A percentile compares a stretch with the other conserved stretches of the same genome.
Conservation (phyloP, 1,284 basidiomycete genomes). For the Flammula alnicola region DNA sequence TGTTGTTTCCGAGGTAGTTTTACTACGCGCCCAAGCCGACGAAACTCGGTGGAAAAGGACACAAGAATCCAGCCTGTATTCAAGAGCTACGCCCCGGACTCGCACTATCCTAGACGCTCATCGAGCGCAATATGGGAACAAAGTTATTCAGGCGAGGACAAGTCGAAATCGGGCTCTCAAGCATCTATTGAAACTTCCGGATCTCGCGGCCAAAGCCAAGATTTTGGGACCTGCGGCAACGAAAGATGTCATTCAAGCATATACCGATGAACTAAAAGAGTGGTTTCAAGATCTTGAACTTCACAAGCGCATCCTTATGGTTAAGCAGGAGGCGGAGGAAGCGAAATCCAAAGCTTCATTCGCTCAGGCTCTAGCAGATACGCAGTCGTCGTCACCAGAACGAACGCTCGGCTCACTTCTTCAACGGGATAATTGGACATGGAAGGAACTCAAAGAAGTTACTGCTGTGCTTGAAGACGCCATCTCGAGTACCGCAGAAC, state of each 20-base stretch:
- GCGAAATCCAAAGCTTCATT: conserved; percentile 16
- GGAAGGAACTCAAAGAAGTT: conserved; percentile 23
- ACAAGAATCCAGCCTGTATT: conserved; percentile 33
- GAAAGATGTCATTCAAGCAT: conserved; percentile 29
- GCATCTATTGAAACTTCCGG: conserved; percentile 30
- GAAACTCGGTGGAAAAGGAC: conserved; percentile 34
- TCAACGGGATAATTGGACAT: conserved; percentile 20
- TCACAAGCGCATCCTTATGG: conserved; percentile 22
- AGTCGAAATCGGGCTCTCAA: conserved; percentile 27
- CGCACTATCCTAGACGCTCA: conserved; percentile 32
- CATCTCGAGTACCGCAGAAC: conserved; percentile 13
- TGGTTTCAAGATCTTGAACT: conserved; percentile 36
- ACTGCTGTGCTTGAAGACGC: conserved; percentile 15
- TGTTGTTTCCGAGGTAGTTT: conserved; percentile 25
- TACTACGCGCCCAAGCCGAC: conserved; percentile 23
- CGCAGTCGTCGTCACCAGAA: no score
- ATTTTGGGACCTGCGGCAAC: conserved; percentile 21
- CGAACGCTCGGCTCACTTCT: conserved; percentile 5
- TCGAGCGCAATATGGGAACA: conserved; percentile 24
- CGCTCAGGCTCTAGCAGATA: conserved; percentile 1
- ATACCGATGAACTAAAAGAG: conserved; percentile 34
- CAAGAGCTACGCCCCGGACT: conserved; percentile 31
- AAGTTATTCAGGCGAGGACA: conserved; percentile 23
- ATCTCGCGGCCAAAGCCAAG: conserved; percentile 21
- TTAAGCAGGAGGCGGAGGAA: conserved; percentile 14